Base-by-base conservation (phyloP, 805 yeast genomes). In the Candida nanaspora region DNA sequence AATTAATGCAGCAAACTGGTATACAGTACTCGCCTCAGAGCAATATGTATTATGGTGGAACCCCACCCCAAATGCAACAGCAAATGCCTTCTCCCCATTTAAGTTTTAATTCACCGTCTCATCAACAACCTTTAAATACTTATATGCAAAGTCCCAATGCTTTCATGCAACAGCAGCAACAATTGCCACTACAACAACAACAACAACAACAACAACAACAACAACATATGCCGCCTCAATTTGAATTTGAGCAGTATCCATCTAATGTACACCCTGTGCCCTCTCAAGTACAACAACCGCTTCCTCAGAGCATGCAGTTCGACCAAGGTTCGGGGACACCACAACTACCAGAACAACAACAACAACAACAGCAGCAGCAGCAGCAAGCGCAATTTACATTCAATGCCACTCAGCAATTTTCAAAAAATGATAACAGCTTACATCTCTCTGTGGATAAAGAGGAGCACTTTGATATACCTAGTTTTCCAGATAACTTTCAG, bases 401-500 rank as follows among this genome's bases (percentile, higher is more conserved):
- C 6, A 15, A 4, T 13, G 10, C 35, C 8, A 10, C 14, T 30
- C 33, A 23, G 19, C 33, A 27, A 27, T 8, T 7, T 11, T 15
- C 33, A n/a, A 30, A n/a, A 6, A 15, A 6, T 30, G 11, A 4
- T 30, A 15, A 13, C 30, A 8, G n/a, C 30, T 15, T 27, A 6
- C 30, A 27, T 27, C n/a, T 14, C 6, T 13, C 30, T 13, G 6
- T 27, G 11, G 14, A 16, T 27, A 40, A 29, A 10, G 38, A 15
- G n/a, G 13, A 34, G 8, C 43, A 40, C 19, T 19, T 36, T 23
- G 43, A 39, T 10, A 19, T 38, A 21, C 30, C 38, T 14, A 30
- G 16, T 26, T 22, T 33, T 8, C 19, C 29, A 11, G 46, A 41
- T 20, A 19, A 32, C 13, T 44, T 38, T 30, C 30, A 41, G n/a